Evolutionary conservation across 2,329 filamentous ascomycete species (phyloP).

Genomic region (Exophiala oligosperma): DNA sequence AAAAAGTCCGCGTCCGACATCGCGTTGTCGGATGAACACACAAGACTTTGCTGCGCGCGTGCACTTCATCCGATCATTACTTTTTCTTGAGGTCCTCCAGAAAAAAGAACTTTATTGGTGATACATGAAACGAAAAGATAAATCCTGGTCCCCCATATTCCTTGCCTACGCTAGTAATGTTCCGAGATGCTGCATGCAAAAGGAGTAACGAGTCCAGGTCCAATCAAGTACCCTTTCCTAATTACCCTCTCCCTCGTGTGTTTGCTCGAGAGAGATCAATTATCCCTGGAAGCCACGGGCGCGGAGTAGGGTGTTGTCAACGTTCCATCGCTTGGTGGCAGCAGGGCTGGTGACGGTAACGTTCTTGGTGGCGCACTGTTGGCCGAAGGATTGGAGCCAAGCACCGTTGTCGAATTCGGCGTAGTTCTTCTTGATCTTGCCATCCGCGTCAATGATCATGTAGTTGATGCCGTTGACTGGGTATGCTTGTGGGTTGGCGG

Average conservation of each 20-base stretch:
- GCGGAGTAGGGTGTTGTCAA: background rate
- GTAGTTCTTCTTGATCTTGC: slow-evolving; percentile 27
- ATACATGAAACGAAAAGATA: background rate
- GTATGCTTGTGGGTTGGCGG: slow-evolving; percentile 8
- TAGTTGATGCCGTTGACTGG: slow-evolving; percentile 29
- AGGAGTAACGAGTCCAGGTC: background rate
- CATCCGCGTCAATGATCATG: slow-evolving; percentile 22
- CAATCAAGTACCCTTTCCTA: background rate
- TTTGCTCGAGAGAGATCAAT: background rate
- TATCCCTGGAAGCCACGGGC: background rate
- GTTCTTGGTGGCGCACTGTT: slow-evolving; percentile 16
- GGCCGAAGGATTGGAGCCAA: slow-evolving; percentile 28
- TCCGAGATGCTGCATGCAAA: background rate
- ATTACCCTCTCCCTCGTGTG: background rate
- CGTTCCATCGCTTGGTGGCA: background rate
- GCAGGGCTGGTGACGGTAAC: slow-evolving; percentile 3
- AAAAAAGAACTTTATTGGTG: background rate
- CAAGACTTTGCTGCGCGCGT: slow-evolving; percentile 2
- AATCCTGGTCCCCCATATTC: background rate
- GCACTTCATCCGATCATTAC: background rate
- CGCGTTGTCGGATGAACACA: background rate
- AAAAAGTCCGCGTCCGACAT: slow-evolving; percentile 4
- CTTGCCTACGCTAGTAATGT: background rate
- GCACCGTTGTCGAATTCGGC: slow-evolving; percentile 29
- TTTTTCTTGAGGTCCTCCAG: background rate